These are phyloP conservation scores for Dryadomyces quercivorus DNA, from an alignment of 2,329 filamentous ascomycete species.

Conservation along the genomic window DNA sequence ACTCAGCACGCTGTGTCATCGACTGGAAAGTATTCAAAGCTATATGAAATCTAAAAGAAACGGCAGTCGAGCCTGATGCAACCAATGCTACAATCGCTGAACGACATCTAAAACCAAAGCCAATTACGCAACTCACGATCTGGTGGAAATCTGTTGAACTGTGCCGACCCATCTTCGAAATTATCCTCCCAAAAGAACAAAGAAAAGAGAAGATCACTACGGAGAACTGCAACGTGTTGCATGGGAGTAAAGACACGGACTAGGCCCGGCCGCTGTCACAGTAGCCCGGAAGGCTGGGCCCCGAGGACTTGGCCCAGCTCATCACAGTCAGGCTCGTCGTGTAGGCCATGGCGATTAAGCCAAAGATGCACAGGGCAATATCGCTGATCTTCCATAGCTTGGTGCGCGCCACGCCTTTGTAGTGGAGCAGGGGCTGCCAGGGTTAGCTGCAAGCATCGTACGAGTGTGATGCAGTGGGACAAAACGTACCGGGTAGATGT, in stretches of 20 bases:
- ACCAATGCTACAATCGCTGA: background rate
- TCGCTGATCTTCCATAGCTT: constrained; percentile 59
- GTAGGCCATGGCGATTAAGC: constrained; percentile 79
- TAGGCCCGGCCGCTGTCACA: constrained; percentile 27
- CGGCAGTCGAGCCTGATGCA: background rate
- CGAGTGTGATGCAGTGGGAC: background rate
- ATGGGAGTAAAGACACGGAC: background rate
- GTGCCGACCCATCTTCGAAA: too few species aligned
- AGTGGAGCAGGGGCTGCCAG: constrained; percentile 73
- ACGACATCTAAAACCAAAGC: background rate
- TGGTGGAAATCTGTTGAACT: too few species aligned
- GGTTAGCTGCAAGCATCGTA: background rate
- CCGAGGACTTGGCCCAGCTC: constrained; percentile 61
- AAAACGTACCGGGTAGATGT: constrained; percentile 83
- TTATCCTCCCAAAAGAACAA: background rate
- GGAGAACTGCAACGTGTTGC: background rate
- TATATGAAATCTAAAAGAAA: background rate
- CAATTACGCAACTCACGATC: background rate
- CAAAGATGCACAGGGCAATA: constrained; percentile 66
- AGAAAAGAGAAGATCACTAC: background rate
- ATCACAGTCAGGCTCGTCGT: constrained; percentile 77
- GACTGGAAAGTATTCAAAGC: background rate
- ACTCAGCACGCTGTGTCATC: too few species aligned
- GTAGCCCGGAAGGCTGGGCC: constrained; percentile 35
- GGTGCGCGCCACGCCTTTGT: constrained; percentile 63